Conservation (phyloP, 1,139 yeast species). For the Pichia kudriavzevii region DNA sequence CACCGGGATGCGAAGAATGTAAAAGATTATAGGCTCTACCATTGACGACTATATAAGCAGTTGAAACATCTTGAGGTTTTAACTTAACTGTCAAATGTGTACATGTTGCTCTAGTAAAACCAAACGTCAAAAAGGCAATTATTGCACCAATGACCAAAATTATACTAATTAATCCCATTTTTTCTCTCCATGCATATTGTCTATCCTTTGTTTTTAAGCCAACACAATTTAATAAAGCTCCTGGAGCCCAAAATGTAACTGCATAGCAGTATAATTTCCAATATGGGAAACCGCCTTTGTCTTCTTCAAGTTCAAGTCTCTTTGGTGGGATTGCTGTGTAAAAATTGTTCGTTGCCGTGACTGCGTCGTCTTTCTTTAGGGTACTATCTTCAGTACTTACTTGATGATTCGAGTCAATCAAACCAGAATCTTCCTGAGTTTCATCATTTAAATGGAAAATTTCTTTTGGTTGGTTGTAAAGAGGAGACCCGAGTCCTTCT, state of each 20-base stretch:
- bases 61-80: slow-evolving; percentile 47
- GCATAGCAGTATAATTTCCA: slow-evolving; percentile 80
- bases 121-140: slow-evolving; percentile 84
- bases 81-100: slow-evolving; percentile 42
- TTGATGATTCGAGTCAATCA: neutral
- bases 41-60: slow-evolving; percentile 64
- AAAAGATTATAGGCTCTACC: slow-evolving; percentile 76
- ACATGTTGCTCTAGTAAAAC: slow-evolving; percentile 85
- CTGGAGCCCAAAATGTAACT: slow-evolving; percentile 89
- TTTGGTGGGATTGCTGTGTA: slow-evolving; percentile 20
- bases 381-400: neutral
- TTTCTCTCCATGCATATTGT: slow-evolving; percentile 96
- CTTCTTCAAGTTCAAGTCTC: slow-evolving; percentile 19
- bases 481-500: no score
- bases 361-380: slow-evolving; percentile 3
- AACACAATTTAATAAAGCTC: slow-evolving; percentile 58
- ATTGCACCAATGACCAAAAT: slow-evolving; percentile 68
- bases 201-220: slow-evolving; percentile 77
- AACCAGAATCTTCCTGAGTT: slow-evolving; percentile 5
- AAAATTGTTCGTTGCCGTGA: slow-evolving; percentile 3
- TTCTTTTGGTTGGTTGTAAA: slow-evolving; percentile 25
- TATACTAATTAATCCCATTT: slow-evolving; percentile 73
- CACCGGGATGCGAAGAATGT: slow-evolving; percentile 68
- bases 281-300: slow-evolving; percentile 36
- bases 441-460: slow-evolving; percentile 45